Evolutionary conservation across 495 filamentous ascomycete species (phyloP), one percentile per base, ranked within the genome.

Genomic region (Jackrogersella multiformis): DNA sequence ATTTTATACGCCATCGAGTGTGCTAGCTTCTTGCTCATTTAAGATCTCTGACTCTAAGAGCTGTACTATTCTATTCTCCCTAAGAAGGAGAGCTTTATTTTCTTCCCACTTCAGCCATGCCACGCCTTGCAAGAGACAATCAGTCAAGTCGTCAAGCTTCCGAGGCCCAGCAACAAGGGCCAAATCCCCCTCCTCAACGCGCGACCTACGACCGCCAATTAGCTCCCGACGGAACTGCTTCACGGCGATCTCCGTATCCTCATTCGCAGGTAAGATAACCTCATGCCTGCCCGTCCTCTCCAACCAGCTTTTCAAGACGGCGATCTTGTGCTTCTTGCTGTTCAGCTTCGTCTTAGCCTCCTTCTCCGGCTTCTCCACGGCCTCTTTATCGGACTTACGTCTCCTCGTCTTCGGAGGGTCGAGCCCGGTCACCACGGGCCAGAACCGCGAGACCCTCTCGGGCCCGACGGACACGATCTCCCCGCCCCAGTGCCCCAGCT

Each of bases 131-230:
- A 97, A 71, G 28, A 97, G 76, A 75, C 90, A 91, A 84, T 98
- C 94, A 5, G 93, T 91, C 64, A 98, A 79, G 82, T 98, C 94
- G 79, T 98, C 94, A 66, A 96, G 70, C 75, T 98, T 98, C 16
- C 74, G 78, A 28, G 82, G 67, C 60, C 65, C 64, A 10, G 71
- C 64, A 38, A 68, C 66, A 18, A 4, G 54, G 23, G 61, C 35
- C 44, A 49, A 64, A 12, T n/a, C 55, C 38, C 52, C 68, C 10
- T 56, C 49, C 16, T 23, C 63, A n/a, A n/a, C 18, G n/a, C 13
- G 79, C 39, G 61, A 74, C 49, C 54, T 68, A 56, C 63, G 68
- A 39, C 49, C 67, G 56, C 56, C 38, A 41, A 67, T 44, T 74
- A 74, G 80, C 80, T 81, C 73, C 79, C 44, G 66, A 52, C 85